Evolutionary conservation across 2,329 filamentous ascomycete species (phyloP).

Genomic region (Karstenula rhodostoma): DNA sequence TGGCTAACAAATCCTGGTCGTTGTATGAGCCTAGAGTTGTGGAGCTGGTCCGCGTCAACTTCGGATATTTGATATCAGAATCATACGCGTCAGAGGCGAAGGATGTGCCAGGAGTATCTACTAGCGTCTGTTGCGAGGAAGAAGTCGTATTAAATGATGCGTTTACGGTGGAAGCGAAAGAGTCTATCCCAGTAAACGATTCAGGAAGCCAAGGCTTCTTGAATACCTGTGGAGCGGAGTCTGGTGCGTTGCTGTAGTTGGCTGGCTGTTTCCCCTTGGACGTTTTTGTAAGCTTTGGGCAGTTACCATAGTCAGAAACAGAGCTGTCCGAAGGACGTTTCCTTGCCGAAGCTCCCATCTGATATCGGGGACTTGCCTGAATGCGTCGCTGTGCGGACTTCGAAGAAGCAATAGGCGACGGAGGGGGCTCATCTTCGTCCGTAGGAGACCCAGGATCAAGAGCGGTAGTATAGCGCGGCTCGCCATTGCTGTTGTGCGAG

Average conservation of each 20-base stretch:
- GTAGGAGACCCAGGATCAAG: slow-evolving; percentile 39
- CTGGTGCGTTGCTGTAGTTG: slow-evolving; percentile 5
- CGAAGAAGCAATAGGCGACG: slow-evolving; percentile 33
- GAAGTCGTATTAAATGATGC: slow-evolving; percentile 26
- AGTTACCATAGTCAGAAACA: slow-evolving; percentile 24
- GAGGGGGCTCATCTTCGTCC: slow-evolving; percentile 41
- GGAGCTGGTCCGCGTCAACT: slow-evolving; percentile 28
- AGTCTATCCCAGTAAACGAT: slow-evolving; percentile 27
- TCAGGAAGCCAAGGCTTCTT: slow-evolving; percentile 33
- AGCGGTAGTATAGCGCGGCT: slow-evolving; percentile 24
- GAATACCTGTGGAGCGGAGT: slow-evolving; percentile 20
- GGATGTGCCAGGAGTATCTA: slow-evolving; percentile 24
- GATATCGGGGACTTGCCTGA: slow-evolving; percentile 38
- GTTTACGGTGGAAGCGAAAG: slow-evolving; percentile 19
- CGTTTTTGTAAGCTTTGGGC: slow-evolving; percentile 39
- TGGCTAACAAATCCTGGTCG: slow-evolving; percentile 23
- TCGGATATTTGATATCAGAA: slow-evolving; percentile 19
- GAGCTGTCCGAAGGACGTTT: slow-evolving; percentile 36
- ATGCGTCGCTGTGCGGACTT: slow-evolving; percentile 29
- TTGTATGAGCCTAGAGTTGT: slow-evolving; percentile 30
- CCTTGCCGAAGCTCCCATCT: slow-evolving; percentile 20
- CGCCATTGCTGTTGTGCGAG: slow-evolving; percentile 13
- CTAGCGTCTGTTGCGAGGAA: slow-evolving; percentile 35
- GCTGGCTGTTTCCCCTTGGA: slow-evolving; percentile 35
- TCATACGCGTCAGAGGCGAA: slow-evolving; percentile 32